Evolutionary conservation across 331 rosid genomes (phyloP).

Genomic region (Telfairia occidentalis): DNA sequence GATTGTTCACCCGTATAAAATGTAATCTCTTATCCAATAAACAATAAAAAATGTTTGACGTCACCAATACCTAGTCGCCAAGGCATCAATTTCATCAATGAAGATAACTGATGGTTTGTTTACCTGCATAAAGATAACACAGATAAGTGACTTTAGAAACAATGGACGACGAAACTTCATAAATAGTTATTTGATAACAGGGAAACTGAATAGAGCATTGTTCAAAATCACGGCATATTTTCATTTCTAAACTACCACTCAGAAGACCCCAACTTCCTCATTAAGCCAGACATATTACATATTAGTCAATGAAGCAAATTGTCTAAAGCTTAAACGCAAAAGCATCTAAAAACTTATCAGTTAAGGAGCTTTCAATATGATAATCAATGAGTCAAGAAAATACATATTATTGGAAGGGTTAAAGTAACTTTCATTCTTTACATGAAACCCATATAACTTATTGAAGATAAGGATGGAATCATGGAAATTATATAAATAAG

Average conservation of each 20-base stretch:
- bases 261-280: constrained; percentile 1
- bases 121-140: constrained; percentile 48
- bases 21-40: background rate
- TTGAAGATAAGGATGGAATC: background rate
- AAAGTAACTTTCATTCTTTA: background rate
- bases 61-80: constrained; percentile 66
- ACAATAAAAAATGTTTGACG: constrained; percentile 16
- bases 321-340: background rate
- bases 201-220: background rate
- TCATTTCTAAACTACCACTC: background rate
- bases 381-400: background rate
- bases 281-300: background rate
- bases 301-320: background rate
- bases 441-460: background rate
- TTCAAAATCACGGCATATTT: background rate
- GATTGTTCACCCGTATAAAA: too few species aligned
- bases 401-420: background rate
- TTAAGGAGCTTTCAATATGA: background rate
- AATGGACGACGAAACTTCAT: background rate
- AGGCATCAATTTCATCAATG: constrained; percentile 93
- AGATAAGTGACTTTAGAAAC: constrained; percentile 5
- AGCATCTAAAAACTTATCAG: background rate
- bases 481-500: background rate
- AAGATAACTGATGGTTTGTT: constrained; percentile 94
- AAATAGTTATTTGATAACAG: background rate